phyloP scores from a whole-genome alignment of 495 filamentous ascomycete genomes.

The Talaromyces proteolyticus region DNA sequence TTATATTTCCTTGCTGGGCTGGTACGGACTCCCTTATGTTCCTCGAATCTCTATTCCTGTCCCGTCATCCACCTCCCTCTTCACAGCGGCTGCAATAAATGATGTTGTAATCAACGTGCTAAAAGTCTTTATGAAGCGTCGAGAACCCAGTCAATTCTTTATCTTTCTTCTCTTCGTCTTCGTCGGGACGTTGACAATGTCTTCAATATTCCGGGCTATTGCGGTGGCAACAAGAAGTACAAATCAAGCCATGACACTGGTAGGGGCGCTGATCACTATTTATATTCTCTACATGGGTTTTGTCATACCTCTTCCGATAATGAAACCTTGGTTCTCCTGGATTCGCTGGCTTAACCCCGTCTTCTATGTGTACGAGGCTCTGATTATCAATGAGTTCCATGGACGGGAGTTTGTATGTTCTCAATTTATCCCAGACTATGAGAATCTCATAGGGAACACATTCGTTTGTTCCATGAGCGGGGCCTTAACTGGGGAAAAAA shows the following conservation, averaged over 20 bases:
- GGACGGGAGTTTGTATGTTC: constrained; percentile 40
- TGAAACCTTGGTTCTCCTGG: constrained; percentile 44
- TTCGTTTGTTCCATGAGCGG: constrained; percentile 45
- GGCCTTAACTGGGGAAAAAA: constrained; percentile 32
- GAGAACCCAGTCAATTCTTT: constrained; percentile 44
- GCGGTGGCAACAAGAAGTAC: constrained; percentile 36
- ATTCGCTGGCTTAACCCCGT: constrained; percentile 39
- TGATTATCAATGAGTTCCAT: constrained; percentile 53
- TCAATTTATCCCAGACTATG: constrained; percentile 38
- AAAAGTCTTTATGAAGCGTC: constrained; percentile 9
- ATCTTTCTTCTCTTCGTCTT: constrained; percentile 48
- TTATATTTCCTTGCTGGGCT: constrained; percentile 51
- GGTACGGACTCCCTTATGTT: too few relatives aligned
- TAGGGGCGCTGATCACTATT: constrained; percentile 33
- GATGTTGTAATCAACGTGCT: too few relatives aligned
- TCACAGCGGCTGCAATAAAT: too few relatives aligned
- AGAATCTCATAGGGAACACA: constrained; percentile 25
- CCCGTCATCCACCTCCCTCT: too few relatives aligned
- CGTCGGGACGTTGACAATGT: constrained; percentile 48
- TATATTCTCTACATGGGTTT: constrained; percentile 42
- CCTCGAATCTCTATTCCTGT: too few relatives aligned
- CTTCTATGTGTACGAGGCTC: constrained; percentile 34
- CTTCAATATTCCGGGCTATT: constrained; percentile 36
- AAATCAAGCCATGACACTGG: constrained; percentile 37
- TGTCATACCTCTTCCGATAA: constrained; percentile 30